Conservation (phyloP, 2,329 filamentous ascomycete genomes). For the Fusarium transvaalense region DNA sequence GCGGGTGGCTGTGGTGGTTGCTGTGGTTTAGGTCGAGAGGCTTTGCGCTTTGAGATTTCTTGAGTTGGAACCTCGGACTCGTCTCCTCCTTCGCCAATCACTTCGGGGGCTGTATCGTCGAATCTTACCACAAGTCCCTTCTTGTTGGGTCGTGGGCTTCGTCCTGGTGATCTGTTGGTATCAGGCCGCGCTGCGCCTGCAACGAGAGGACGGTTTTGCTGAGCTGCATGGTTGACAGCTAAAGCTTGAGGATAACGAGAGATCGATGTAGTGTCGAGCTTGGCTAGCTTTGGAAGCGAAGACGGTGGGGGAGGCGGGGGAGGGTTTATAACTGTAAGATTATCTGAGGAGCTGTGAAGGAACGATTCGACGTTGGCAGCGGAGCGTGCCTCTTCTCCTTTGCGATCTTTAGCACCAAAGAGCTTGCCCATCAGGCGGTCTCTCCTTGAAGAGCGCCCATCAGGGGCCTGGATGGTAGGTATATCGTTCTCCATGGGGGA, state of each 20-base stretch:
- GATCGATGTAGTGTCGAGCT: slow-evolving; percentile 68
- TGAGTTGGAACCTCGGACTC: slow-evolving; percentile 79
- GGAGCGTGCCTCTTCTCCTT: slow-evolving; percentile 52
- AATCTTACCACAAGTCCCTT: slow-evolving; percentile 83
- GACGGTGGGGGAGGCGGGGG: slow-evolving; percentile 59
- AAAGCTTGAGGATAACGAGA: slow-evolving; percentile 68
- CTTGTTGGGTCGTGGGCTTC: slow-evolving; percentile 62
- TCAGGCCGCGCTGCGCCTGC: slow-evolving; percentile 55
- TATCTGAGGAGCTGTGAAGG: slow-evolving; percentile 68
- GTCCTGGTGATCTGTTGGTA: slow-evolving; percentile 59
- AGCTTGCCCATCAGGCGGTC: slow-evolving; percentile 74
- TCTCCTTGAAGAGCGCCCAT: slow-evolving; percentile 60
- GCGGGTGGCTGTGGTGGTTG: slow-evolving; percentile 47
- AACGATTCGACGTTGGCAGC: slow-evolving; percentile 69
- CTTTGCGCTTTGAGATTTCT: slow-evolving; percentile 75
- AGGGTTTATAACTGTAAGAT: slow-evolving; percentile 65
- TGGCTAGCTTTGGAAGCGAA: slow-evolving; percentile 63
- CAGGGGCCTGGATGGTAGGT: slow-evolving; percentile 53
- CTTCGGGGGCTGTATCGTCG: slow-evolving; percentile 75
- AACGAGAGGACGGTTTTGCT: slow-evolving; percentile 60
- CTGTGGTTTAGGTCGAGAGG: slow-evolving; percentile 48
- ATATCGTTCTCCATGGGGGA: slow-evolving; percentile 61
- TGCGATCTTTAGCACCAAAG: slow-evolving; percentile 63
- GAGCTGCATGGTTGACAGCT: slow-evolving; percentile 58
- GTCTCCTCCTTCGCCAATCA: slow-evolving; percentile 94